These are phyloP conservation scores for Protomyces pachydermus DNA, from an alignment of 1,139 yeast species.

Conservation along the genomic window DNA sequence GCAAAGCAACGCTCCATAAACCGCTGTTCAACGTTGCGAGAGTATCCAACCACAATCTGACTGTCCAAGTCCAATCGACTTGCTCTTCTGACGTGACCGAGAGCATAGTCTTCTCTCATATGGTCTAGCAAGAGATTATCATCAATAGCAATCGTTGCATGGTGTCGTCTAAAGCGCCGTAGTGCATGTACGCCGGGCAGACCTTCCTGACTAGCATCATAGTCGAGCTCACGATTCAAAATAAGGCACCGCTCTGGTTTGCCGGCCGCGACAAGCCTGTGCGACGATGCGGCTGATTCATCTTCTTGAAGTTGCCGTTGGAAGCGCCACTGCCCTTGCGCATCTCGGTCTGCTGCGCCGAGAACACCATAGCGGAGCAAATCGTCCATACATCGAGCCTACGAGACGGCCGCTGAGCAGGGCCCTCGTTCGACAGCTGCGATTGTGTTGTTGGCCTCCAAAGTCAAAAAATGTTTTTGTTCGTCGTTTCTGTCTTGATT, in stretches of 20 bases:
- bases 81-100: not conserved
- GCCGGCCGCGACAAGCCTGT: not conserved
- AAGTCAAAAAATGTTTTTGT: not conserved
- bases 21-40: not conserved
- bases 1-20: not conserved
- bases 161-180: slow-evolving; percentile 2
- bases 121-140: slow-evolving; percentile 3
- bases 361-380: not conserved
- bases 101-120: not conserved
- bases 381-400: not conserved
- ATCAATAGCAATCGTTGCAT: not conserved
- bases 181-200: slow-evolving; percentile 2
- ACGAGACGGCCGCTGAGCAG: too few species aligned
- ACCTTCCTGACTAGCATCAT: not conserved
- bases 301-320: not conserved
- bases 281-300: not conserved
- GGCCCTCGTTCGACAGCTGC: too few species aligned
- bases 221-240: not conserved
- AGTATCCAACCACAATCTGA: not conserved
- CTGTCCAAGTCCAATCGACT: not conserved
- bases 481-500: not conserved
- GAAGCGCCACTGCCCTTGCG: not conserved
- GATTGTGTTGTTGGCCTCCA: not conserved
- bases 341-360: not conserved
- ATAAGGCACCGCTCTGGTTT: not conserved